Conservation (phyloP, 2,329 filamentous ascomycete genomes). For the Fusarium papillatum region DNA sequence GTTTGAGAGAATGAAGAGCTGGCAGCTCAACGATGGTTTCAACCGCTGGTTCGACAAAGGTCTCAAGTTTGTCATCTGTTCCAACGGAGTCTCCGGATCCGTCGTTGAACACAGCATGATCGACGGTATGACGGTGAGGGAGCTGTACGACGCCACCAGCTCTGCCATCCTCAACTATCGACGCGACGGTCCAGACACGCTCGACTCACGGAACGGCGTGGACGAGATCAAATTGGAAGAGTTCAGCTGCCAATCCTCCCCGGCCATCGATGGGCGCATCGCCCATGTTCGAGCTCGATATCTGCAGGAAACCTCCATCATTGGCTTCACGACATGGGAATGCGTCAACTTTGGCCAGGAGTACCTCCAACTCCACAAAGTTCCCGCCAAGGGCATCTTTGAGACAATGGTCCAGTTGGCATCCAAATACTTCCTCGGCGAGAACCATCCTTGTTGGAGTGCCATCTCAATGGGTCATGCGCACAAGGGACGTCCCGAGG, state of each 20-base stretch:
- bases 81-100: background rate
- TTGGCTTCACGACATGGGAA: background rate
- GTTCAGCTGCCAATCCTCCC: background rate
- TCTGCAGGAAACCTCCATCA: background rate
- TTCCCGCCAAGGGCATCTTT: background rate
- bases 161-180: background rate
- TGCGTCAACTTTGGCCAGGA: background rate
- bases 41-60: background rate
- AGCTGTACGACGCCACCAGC: background rate
- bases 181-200: background rate
- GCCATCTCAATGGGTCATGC: background rate
- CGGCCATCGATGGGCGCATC: background rate
- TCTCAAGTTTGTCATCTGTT: background rate
- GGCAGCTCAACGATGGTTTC: background rate
- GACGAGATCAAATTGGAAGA: background rate
- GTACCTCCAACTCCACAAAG: background rate
- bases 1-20: background rate
- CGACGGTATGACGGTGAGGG: background rate
- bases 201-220: background rate
- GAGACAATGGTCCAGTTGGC: background rate
- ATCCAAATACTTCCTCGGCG: background rate
- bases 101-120: background rate
- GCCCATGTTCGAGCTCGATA: background rate
- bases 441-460: background rate
- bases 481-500: background rate